Conservation (phyloP, 1,139 yeast genomes). For the Candida gigantensis region DNA sequence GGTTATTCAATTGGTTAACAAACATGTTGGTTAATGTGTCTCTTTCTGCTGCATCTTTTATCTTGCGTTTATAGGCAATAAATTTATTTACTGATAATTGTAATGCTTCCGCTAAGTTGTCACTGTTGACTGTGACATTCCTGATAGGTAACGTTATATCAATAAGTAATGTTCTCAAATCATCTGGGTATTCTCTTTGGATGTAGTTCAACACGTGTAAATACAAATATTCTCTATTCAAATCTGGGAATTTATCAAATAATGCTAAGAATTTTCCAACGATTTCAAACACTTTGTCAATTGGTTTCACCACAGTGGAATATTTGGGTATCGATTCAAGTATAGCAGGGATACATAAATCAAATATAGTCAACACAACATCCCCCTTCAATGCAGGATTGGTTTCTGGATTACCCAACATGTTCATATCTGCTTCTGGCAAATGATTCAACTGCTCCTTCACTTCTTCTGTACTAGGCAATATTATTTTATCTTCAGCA, state of each 20-base stretch:
- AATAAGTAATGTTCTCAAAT: slow-evolving; percentile 46
- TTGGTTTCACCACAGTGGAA: slow-evolving; percentile 26
- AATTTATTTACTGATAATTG: slow-evolving; percentile 74
- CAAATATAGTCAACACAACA: slow-evolving; percentile 79
- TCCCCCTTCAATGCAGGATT: slow-evolving; percentile 93
- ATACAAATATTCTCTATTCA: slow-evolving; percentile 68
- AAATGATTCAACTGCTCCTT: slow-evolving; percentile 66
- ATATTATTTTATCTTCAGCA: slow-evolving; percentile 42
- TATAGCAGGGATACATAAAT: slow-evolving; percentile 62
- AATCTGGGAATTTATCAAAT: slow-evolving; percentile 65
- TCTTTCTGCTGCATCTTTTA: slow-evolving; percentile 32
- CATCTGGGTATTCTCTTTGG: slow-evolving; percentile 36
- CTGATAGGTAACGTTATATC: slow-evolving; percentile 73
- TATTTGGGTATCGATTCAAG: slow-evolving; percentile 31
- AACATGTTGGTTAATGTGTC: slow-evolving; percentile 47
- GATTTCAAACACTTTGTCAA: slow-evolving; percentile 44
- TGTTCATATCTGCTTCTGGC: slow-evolving; percentile 86
- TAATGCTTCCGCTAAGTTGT: slow-evolving; percentile 56
- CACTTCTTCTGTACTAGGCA: slow-evolving; percentile 56
- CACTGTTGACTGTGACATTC: slow-evolving; percentile 37
- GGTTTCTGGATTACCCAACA: slow-evolving; percentile 81
- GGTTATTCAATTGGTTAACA: slow-evolving; percentile 37
- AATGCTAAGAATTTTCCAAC: slow-evolving; percentile 51
- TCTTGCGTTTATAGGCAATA: slow-evolving; percentile 56
- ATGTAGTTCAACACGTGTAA: slow-evolving; percentile 62